Base-by-base conservation (phyloP, 352 stramenopile species). In the Phytophthora syringae region DNA sequence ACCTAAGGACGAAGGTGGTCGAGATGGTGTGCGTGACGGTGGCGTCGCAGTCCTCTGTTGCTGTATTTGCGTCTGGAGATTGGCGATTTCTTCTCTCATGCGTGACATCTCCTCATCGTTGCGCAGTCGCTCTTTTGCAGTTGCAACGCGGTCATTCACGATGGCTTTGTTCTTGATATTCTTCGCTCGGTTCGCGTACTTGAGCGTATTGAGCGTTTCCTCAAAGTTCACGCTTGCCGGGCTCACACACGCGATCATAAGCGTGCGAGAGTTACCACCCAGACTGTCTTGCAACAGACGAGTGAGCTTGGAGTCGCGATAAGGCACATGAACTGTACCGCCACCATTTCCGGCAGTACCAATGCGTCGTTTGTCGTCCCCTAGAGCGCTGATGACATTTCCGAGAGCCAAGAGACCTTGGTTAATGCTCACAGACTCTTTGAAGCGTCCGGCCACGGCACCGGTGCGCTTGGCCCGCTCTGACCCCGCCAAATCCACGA, bases 121-220 rank as follows among this genome's bases (percentile, higher is more conserved):
- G 22, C 74, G 77, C 32, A 80, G 66, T 42, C 91, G 85, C 2
- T 78, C 74, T 24, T 89, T 79, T 24, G 76, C 60, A 13, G 28
- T 70, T n/a, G 78, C 72, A 1, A 66, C 64, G 22, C 89, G 77
- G 21, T 91, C 76, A 72, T 99, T 99, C 42, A 99, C 97, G 55
- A 98, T 97, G 3, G 98, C 96, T 52, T 97, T 97, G 74, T 99
- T 99, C 67, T 99, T 98, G 69, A 99, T 99, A 66, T 99, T 99
- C 80, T 99, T 99, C 36, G 98, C 98, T 15, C 98, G 92, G 67
- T 99, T 99, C 4, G 97, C 97, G 73, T 99, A 99, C 61, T 98
- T 95, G 16, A 99, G 84, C 47, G 97, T 99, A 42, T 97, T 98
- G 4, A 99, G 74, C 3, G 97, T 99, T 82, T 99, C 98, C 65